Percentiles rank a stretch among this genome's conserved stretches.
These are phyloP conservation scores for Pholiota conissans DNA, from an alignment of 768 basidiomycete species.

Conservation along the genomic window DNA sequence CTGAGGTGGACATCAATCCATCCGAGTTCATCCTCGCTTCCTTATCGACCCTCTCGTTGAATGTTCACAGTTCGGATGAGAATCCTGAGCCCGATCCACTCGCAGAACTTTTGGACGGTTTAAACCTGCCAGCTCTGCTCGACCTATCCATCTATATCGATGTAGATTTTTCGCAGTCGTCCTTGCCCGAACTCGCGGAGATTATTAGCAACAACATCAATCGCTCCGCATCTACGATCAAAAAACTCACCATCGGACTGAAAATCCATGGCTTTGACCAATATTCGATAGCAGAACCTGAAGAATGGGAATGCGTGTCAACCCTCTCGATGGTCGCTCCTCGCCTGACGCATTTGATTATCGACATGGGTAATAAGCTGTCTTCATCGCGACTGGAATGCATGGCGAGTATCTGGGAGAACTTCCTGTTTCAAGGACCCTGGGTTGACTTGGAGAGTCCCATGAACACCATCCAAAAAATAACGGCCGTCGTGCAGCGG, in stretches of 20 bases:
- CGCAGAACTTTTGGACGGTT: not conserved
- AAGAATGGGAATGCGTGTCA: not conserved
- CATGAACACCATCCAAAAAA: not conserved
- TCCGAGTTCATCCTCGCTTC: not conserved
- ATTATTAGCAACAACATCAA: not conserved
- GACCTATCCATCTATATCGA: not conserved
- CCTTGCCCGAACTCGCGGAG: not conserved
- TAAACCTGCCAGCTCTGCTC: not conserved
- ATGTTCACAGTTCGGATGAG: not conserved
- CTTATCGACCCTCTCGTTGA: not conserved
- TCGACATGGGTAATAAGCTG: not conserved
- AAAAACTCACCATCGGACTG: not conserved
- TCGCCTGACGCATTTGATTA: not conserved
- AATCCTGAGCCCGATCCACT: not conserved
- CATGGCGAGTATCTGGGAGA: too few relatives aligned
- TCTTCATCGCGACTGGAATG: too few relatives aligned
- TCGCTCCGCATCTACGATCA: not conserved
- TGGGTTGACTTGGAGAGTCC: not conserved
- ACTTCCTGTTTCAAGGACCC: not conserved
- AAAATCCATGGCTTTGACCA: not conserved
- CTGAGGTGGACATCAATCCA: not conserved
- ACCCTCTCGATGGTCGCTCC: not conserved
- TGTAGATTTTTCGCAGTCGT: not conserved
- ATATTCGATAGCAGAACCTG: not conserved
- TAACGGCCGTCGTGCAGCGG: not conserved